Evolutionary conservation across 75 land plant genomes (phyloP), one percentile per base, ranked within the genome.

Genomic region (Ceratopteris richardii): DNA sequence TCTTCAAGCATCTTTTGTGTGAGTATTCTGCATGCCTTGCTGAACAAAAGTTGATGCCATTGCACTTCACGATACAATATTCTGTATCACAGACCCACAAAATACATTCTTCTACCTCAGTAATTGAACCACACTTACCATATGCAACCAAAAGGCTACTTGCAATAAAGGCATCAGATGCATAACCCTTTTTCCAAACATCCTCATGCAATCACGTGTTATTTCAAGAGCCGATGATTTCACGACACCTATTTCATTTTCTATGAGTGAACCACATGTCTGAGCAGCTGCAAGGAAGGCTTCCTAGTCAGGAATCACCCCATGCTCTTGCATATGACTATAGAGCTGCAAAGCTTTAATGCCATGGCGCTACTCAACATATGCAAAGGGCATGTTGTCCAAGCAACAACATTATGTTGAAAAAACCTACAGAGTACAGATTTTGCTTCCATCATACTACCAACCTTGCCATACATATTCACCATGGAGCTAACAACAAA

Each of bases 331-430:
- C 71, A 71, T 71, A 39, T 66, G 57, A 1, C 61, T 52, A 39
- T 64, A 71, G 25, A 57, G 16, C 28, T 50, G 42, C 14, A 71
- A 19, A 29, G 72, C 74, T 44, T 58, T 51, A 13, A 26, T 27
- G 31, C 53, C 54, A 18, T 48, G 63, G 4, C 63, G 72, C 16
- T 66, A 37, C 66, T 52, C 71, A 40, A 54, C 36, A 71, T 47
- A 71, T 11, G 60, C 74, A 47, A 72, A 47, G 18, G 70, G 51
- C 74, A 73, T 14, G 48, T 52, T n/a, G 41, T 73, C 73, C 75
- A 73, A 24, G 57, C 48, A 44, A 69, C 56, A 23, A 73, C 65
- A 56, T 61, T 44, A 20, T 33, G 55, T 51, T 42, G 53, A 58
- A 56, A 23, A 18, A 41, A 54, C 5, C 27, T 39, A 4, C 33